Conservation (phyloP, 139 green algal species). For the Parachlorella kessleri region DNA sequence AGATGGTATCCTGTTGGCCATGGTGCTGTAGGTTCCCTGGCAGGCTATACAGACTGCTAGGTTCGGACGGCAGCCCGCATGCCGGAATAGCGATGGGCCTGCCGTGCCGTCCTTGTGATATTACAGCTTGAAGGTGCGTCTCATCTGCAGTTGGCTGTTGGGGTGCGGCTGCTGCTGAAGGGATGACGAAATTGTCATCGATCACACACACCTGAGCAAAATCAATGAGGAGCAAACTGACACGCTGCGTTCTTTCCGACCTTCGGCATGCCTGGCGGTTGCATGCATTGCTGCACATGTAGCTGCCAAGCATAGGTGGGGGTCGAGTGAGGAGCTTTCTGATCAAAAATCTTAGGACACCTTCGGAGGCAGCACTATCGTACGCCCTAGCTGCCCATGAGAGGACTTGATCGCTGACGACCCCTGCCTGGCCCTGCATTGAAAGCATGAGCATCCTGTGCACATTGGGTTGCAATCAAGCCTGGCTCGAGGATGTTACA, state of each 20-base stretch:
- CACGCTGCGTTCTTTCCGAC: conserved; percentile 57
- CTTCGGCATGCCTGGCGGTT: background rate
- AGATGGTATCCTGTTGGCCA: no score
- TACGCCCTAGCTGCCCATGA: conserved; percentile 23
- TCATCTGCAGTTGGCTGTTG: no score
- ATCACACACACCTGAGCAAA: conserved; percentile 34
- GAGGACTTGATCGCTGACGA: conserved; percentile 10
- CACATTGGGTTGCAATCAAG: no score
- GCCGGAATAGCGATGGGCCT: no score
- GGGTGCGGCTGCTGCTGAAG: conserved; percentile 11
- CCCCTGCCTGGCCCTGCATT: conserved; percentile 1
- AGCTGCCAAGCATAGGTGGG: background rate
- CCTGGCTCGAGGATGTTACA: conserved; percentile 42
- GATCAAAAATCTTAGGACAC: conserved; percentile 50
- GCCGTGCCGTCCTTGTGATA: no score
- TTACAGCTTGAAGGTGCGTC: no score
- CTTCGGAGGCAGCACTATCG: conserved; percentile 29
- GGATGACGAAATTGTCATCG: conserved; percentile 30
- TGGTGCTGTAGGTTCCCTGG: no score
- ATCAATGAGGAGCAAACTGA: conserved; percentile 36
- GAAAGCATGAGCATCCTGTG: background rate
- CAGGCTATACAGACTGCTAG: no score
- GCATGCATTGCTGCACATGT: background rate
- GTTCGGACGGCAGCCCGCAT: no score
- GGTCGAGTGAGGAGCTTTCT: conserved; percentile 13